These are phyloP conservation scores for Boletus rufocinnamomeus DNA, from an alignment of 768 basidiomycete species.

Conservation along the genomic window DNA sequence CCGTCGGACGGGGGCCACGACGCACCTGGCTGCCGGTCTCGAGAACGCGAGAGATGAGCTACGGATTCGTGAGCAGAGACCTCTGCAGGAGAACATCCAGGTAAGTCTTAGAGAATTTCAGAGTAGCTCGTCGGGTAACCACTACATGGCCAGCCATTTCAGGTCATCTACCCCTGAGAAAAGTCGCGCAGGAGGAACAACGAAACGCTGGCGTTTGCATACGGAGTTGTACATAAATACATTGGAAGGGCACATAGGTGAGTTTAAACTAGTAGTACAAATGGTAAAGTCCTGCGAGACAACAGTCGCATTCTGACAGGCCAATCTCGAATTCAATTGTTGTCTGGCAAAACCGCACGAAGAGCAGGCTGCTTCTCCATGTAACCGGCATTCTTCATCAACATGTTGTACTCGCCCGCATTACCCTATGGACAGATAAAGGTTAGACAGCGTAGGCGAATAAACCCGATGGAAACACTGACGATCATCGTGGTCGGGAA, in stretches of 20 bases:
- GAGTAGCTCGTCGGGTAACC: neutral
- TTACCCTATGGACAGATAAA: neutral
- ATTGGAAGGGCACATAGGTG: neutral
- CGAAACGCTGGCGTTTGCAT: neutral
- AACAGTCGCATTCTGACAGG: neutral
- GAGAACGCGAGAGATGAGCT: neutral
- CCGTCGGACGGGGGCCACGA: conserved; percentile 4
- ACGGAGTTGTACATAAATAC: neutral
- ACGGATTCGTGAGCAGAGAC: conserved; percentile 2
- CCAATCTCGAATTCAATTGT: neutral
- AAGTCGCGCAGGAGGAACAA: neutral
- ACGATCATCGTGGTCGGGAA: neutral
- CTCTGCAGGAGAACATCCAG: conserved; percentile 11
- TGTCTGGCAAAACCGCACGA: neutral
- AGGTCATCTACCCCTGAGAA: conserved; percentile 1
- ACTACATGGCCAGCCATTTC: neutral
- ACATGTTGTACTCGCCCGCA: neutral
- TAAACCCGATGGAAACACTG: neutral
- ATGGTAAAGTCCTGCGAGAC: neutral
- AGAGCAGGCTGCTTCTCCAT: neutral
- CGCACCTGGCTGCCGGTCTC: neutral
- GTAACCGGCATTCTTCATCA: neutral
- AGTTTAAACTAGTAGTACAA: neutral
- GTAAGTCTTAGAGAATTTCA: neutral
- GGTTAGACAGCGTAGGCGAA: neutral